Conservation (phyloP, 2,329 filamentous ascomycete species). For the Ascochyta fabae region DNA sequence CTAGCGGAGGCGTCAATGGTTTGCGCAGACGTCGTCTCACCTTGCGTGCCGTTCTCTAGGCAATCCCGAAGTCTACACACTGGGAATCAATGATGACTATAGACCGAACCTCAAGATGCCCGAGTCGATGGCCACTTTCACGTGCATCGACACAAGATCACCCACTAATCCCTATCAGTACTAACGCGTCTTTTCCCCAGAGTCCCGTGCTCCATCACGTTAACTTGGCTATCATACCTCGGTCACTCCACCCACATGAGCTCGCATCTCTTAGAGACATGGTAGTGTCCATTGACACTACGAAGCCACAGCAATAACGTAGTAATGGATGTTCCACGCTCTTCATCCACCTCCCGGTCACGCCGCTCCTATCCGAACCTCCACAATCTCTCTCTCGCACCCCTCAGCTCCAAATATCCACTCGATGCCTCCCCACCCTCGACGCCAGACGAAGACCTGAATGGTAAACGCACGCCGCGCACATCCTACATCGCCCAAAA, state of each 20-base stretch:
- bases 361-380: conserved; percentile 66
- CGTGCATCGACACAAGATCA: conserved; percentile 27
- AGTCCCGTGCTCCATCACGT: conserved; percentile 26
- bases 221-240: conserved; percentile 29
- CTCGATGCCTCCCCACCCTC: conserved; percentile 53
- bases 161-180: conserved; percentile 21
- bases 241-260: conserved; percentile 33
- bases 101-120: neutral
- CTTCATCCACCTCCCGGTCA: conserved; percentile 34
- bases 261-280: conserved; percentile 11
- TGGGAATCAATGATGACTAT: neutral
- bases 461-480: conserved; percentile 36
- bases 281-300: neutral
- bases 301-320: too few species aligned
- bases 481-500: conserved; percentile 57
- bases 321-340: conserved; percentile 33
- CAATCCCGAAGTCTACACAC: neutral
- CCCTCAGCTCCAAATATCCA: conserved; percentile 62
- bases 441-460: conserved; percentile 34
- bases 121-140: conserved; percentile 20
- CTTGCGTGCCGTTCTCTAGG: neutral
- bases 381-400: conserved; percentile 66
- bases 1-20: neutral
- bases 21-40: neutral
- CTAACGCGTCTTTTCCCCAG: conserved; percentile 24